Base-by-base conservation (phyloP, 139 green algal species). In the Micractinium sp. region DNA sequence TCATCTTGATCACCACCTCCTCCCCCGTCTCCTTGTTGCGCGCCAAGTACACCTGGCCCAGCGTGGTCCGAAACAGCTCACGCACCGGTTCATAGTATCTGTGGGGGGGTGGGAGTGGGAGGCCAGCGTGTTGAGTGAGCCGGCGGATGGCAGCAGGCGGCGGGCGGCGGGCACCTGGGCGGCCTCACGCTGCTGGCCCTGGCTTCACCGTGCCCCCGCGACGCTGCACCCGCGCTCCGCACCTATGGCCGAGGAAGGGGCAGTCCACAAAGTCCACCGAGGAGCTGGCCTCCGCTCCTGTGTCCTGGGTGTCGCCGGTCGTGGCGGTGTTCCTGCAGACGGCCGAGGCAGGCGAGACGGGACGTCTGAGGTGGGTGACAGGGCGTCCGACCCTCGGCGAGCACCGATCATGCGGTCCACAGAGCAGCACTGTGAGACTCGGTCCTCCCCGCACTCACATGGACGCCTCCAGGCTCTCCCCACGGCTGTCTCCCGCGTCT, bases 1-100 rank as follows among this genome's bases (percentile, higher is more conserved):
- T 66, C 86, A 93, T 73, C 80, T 92, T 92, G 19, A 93, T 90
- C 41, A 92, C 89, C 66, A 93, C 91, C 18, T 90, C 38, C 60
- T 90, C 76, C 39, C 78, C 77, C 12, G 66, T 90, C 33, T 89
- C 71, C 39, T 76, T 84, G 73, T 86, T 90, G 7, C 67, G 56
- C 16, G 90, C 90, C 60, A 93, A 35, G 79, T 90, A 93, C 56
- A 88, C 79, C 47, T 85, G 79, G 14, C 90, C 90, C 56, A 92
- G 61, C 35, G 89, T 74, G 27, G 69, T 83, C 13, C 76, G 53
- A 66, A 88, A 88, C 63, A 87, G 39, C 85, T 90, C 85, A 41
- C 78, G 60, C 77, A 92, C 80, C 0, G 89, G 89, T 29, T 66
- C 78, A 36, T 92, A 92, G 36, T 89, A 88, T 38, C 84, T 89